Conservation (phyloP, 75 land plant species). For the Selaginella tamariscina region DNA sequence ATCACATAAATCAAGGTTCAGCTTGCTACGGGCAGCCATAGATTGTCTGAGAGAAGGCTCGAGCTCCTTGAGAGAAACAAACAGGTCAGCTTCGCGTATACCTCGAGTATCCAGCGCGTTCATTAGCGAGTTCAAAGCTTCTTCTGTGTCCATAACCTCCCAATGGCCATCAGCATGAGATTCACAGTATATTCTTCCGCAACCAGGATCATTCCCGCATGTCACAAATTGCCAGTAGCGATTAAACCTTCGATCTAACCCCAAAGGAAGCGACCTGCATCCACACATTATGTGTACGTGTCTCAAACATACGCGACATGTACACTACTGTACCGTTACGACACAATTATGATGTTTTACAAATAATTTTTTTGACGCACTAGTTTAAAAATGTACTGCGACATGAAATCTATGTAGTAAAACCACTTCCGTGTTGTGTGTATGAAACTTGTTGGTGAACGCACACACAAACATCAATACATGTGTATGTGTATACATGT, state of each 20-base stretch:
- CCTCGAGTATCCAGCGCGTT: slow-evolving; percentile 70
- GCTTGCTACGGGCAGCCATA: slow-evolving; percentile 15
- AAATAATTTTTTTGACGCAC: no score
- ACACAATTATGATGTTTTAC: no score
- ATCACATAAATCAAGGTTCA: not conserved
- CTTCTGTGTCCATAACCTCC: slow-evolving; percentile 85
- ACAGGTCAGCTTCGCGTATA: slow-evolving; percentile 67
- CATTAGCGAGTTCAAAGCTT: slow-evolving; percentile 77
- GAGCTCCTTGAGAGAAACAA: slow-evolving; percentile 48
- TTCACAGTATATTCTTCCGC: slow-evolving; percentile 85
- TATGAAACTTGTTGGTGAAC: no score
- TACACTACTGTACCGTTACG: no score
- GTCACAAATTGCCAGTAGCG: slow-evolving; percentile 94
- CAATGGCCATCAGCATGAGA: slow-evolving; percentile 61
- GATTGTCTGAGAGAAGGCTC: slow-evolving; percentile 51
- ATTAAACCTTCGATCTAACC: slow-evolving; percentile 82
- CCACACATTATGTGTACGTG: no score
- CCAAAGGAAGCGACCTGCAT: slow-evolving; percentile 84
- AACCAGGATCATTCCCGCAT: slow-evolving; percentile 75
- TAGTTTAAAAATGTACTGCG: no score
- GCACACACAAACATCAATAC: no score
- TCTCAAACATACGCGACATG: no score
- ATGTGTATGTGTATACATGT: no score
- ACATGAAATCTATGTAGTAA: no score
- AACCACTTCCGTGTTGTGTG: no score